Evolutionary conservation across 2,329 filamentous ascomycete genomes (phyloP).

Genomic region (Xylaria sp.): DNA sequence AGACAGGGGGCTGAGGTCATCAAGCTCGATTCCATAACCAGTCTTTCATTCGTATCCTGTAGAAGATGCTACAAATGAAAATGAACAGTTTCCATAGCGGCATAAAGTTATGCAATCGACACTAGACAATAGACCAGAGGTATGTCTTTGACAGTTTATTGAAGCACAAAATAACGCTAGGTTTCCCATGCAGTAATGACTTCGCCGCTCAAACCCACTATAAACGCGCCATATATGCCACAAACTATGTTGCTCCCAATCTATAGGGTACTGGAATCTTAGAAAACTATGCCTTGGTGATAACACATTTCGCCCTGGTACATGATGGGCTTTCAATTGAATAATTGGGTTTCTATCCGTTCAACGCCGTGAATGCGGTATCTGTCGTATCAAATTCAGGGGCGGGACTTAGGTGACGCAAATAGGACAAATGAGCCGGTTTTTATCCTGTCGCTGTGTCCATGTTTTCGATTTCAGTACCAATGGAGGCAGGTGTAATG

Average conservation of each 20-base stretch:
- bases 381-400: not conserved
- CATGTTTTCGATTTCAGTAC: conserved; percentile 45
- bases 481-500: conserved; percentile 42
- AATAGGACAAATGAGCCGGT: not conserved
- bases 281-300: not conserved
- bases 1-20: not conserved
- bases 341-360: not conserved
- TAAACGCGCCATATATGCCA: not conserved
- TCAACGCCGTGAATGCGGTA: not conserved
- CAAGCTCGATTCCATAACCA: not conserved
- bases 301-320: not conserved
- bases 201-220: not conserved
- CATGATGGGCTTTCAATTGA: not conserved
- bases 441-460: conserved; percentile 21
- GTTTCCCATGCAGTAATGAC: not conserved
- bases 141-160: not conserved
- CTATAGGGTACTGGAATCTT: not conserved
- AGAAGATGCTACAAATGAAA: not conserved
- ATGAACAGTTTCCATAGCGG: not conserved
- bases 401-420: not conserved
- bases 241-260: not conserved
- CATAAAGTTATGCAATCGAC: not conserved
- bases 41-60: not conserved
- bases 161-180: not conserved
- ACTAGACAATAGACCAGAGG: not conserved